phyloP scores from a whole-genome alignment of 202 grass and related monocot species.

The Saccharum hybrid region DNA sequence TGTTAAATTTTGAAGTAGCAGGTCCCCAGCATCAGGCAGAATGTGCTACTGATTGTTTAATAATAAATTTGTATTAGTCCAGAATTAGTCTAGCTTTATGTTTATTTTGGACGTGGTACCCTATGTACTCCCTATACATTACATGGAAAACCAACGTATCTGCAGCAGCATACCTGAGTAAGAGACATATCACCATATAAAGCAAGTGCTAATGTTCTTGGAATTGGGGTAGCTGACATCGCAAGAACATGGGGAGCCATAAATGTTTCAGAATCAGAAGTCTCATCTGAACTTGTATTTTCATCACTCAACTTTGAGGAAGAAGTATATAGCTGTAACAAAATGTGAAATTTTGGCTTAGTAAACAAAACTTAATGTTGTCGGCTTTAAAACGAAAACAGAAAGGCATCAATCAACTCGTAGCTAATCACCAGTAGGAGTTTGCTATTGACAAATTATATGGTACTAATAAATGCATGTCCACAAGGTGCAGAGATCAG shows the following conservation, averaged over 20 bases:
- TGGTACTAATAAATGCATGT: conserved; percentile 26
- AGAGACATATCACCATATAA: conserved; percentile 96
- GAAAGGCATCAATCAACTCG: conserved; percentile 33
- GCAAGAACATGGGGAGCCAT: conserved; percentile 97
- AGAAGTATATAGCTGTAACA: conserved; percentile 61
- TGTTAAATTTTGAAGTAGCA: conserved; percentile 26
- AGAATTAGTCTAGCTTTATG: not conserved
- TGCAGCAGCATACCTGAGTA: conserved; percentile 68
- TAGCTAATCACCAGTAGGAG: not conserved
- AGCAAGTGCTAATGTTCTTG: conserved; percentile 89
- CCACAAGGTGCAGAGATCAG: conserved; percentile 16
- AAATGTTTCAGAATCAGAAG: conserved; percentile 70
- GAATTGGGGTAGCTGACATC: conserved; percentile 95
- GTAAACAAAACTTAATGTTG: conserved; percentile 36
- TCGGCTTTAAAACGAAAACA: conserved; percentile 26
- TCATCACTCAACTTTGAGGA: conserved; percentile 56
- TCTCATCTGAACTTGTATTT: conserved; percentile 43
- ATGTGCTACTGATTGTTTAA: conserved; percentile 13
- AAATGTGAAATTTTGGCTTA: conserved; percentile 40
- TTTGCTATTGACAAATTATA: conserved; percentile 39
- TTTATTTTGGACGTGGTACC: not conserved
- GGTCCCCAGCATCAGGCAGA: not conserved
- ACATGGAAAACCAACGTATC: conserved; percentile 31
- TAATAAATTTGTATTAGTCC: conserved; percentile 34
- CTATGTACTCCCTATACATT: conserved; percentile 1